Base-by-base conservation (phyloP, 2,329 filamentous ascomycete genomes). In the Penicillium brevicompactum region DNA sequence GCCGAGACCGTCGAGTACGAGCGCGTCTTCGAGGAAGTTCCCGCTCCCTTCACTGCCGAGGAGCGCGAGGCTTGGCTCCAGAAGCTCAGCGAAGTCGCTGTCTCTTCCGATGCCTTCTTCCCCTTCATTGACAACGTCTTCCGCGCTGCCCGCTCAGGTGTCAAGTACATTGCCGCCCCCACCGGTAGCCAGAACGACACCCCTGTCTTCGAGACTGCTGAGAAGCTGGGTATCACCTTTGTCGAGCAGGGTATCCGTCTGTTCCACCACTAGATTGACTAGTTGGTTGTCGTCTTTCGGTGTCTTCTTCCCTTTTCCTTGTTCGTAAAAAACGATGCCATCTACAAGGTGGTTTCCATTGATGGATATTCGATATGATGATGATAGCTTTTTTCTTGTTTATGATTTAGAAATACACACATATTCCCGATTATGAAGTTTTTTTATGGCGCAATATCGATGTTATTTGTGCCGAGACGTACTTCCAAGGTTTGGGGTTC, bases 121-220 rank as follows among this genome's bases (percentile, higher is more conserved):
- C 94, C 94, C 64, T 99, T 99, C 79, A 91, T 91, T 70, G 94
- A 99, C 82, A 99, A 99, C 69, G 89, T 99, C 63, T 97, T 95
- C 85, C 87, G 94, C 64, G 90, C 92, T 49, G 87, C 86, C 59
- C 85, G 91, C 68, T 96, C 91, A 21, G 94, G 94, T 47, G 92
- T 86, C 71, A 97, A 96, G 81, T 99, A 96, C 80, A 91, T 97
- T 69, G 93, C 94, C 51, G 93, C 93, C 38, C 94, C 94, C 9
- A 89, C 86, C 48, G 94, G 94, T 55, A 96, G 76, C 65, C 77
- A 79, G 67, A 79, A 79, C 56, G 77, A 79, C 55, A 67, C 68
- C 9, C 70, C 77, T 21, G 77, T 79, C 48, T 78, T 96, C 67
- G 88, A 91, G 73, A 95, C 92, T 10, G 91, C 92, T 5, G 91